Base-by-base conservation (phyloP, 2,329 filamentous ascomycete species). In the Botryosphaeria dothidea region DNA sequence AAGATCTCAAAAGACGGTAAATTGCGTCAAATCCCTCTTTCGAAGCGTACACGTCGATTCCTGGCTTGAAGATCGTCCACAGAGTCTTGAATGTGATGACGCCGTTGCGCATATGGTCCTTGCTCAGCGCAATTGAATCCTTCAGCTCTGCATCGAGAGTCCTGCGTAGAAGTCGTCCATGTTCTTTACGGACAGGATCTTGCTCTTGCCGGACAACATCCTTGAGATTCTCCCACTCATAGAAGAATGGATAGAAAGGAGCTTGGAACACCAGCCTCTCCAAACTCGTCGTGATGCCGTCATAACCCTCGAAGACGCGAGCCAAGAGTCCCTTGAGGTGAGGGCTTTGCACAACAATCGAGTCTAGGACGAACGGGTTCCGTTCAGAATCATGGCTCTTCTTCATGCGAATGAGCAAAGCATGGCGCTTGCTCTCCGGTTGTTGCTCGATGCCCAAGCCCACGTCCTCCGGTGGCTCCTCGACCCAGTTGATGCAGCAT, bases 31-130 rank as follows among this genome's bases (percentile, higher is more conserved):
- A 74, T 6, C 75, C 75, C 52, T 82, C 77, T 43, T 73, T 70
- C 68, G 76, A 68, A 3, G 71, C 52, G 36, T 70, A 73, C 5
- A 77, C 58, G 17, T 67, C 69, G 1, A 69, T 46, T 1, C 72
- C 71, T 5, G 80, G 79, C 41, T 79, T 73, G 66, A 80, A 81
- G 5, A 82, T 70, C 0, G 79, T 80, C 80, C 80, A 83, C 3
- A 83, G 71, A 46, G 77, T 71, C 15, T 78, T 72, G 66, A 78
- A 82, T 2, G 74, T 78, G 68, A 80, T 79, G 38, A 80, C 75
- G 3, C 72, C 70, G 61, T 79, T 77, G 45, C 69, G 73, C 43
- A 73, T 73, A 69, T 78, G 73, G 36, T 82, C 80, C 25, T 74
- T 73, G 3, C 76, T 75, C 1, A 73, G 72, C 5, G 80, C 78